phyloP scores from a whole-genome alignment of 805 yeast genomes.

The Suhomyces sp. region DNA sequence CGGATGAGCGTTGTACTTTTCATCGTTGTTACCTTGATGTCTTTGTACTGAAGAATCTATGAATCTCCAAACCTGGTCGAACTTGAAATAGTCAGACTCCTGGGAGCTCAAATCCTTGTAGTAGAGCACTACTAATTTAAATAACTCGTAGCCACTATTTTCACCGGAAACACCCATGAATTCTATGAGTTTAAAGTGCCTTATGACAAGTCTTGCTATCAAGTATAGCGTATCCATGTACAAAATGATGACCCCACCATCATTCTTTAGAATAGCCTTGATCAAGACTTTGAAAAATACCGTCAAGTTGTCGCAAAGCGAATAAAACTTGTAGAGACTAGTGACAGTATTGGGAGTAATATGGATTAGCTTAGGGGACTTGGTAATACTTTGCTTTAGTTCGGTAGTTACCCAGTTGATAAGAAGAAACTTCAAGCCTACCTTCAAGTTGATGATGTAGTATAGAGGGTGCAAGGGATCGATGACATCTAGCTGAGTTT shows the following conservation, averaged over 20 bases:
- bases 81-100: constrained; percentile 33
- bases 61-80: constrained; percentile 34
- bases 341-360: constrained; percentile 29
- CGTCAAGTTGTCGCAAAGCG: constrained; percentile 39
- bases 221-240: constrained; percentile 43
- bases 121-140: constrained; percentile 29
- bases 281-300: constrained; percentile 39
- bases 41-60: constrained; percentile 28
- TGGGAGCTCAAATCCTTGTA: constrained; percentile 34
- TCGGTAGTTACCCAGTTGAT: constrained; percentile 49
- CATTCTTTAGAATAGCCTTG: constrained; percentile 35
- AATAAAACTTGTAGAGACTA: constrained; percentile 31
- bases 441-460: constrained; percentile 22
- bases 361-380: constrained; percentile 36
- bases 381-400: constrained; percentile 33
- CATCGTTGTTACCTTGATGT: constrained; percentile 8
- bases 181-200: constrained; percentile 32
- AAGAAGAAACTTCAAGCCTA: constrained; percentile 44
- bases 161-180: constrained; percentile 21
- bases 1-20: constrained; percentile 4
- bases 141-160: constrained; percentile 29
- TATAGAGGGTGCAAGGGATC: background rate
- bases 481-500: background rate
- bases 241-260: constrained; percentile 37
- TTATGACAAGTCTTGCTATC: constrained; percentile 29